Base-by-base conservation (phyloP, 2,329 filamentous ascomycete genomes). In the Elsinoe necatrix region DNA sequence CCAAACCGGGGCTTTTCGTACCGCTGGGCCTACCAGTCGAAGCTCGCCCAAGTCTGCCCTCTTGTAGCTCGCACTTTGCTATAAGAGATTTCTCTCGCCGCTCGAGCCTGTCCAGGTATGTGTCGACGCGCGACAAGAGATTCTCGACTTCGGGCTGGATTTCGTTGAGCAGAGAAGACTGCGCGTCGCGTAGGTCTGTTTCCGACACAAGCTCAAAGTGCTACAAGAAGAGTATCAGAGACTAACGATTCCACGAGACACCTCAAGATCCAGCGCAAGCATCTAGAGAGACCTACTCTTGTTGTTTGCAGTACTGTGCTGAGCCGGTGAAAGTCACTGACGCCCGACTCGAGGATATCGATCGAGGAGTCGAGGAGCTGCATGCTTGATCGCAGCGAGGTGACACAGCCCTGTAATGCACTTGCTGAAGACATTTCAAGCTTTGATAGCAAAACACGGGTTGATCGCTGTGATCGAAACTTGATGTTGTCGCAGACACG, bases 191-290 rank as follows among this genome's bases (percentile, higher is more conserved):
- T 43, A 96, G 82, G 54, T 87, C 87, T 11, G 86, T 82, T 68
- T 95, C 89, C 14, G 90, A 88, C 63, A 95, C 87, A 41, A 95
- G 83, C 70, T 96, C 91, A 72, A 95, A 96, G 74, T 95, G 91
- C 85, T 95, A 64, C 57, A 45, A 25, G 3, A 41, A 23, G 34
- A 51, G 43, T 56, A 18, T 16, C 29, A 57, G 48, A 39, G 34
- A 37, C 29, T 54, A 39, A 25, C 37, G 45, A 12, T 3, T 12
- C 9, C 9, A 14, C 12, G 9, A 37, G 5, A 14, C 14, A 14
- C 34, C 34, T 37, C 34, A 4, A 6, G 34, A 12, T 6, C 3
- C 34, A 4, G 14, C 34, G 34, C 14, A n/a, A 12, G 12, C 12
- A 12, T 14, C 9, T 7, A n/a, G 27, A n/a, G 29, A 43, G 25